A percentile compares a stretch with the other conserved stretches of the same genome.
Conservation (phyloP, 2,329 filamentous ascomycete genomes). For the Pseudocercospora ulei region DNA sequence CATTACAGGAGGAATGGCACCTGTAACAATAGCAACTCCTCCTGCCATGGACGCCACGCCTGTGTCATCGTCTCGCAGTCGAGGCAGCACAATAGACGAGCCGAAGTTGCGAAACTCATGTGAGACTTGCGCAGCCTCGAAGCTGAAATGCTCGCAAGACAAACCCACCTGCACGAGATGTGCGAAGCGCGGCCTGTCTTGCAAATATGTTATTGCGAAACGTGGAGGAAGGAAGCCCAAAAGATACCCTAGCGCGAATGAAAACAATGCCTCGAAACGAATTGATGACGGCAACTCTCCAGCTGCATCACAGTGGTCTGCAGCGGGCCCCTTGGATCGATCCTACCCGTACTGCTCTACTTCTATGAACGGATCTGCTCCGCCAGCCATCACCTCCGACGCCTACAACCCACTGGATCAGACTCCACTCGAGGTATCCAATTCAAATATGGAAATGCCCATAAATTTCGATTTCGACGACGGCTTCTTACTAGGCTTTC, state of each 20-base stretch:
- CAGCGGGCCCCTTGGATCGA: neutral
- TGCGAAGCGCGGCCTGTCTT: slow-evolving; percentile 3
- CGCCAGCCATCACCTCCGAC: slow-evolving; percentile 2
- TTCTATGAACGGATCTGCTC: neutral
- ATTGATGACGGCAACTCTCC: slow-evolving; percentile 4
- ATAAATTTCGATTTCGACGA: slow-evolving; percentile 6
- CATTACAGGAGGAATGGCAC: neutral
- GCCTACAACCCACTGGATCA: slow-evolving; percentile 5
- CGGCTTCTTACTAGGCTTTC: slow-evolving; percentile 4
- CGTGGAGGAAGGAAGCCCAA: slow-evolving; percentile 7
- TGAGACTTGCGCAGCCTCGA: slow-evolving; percentile 3
- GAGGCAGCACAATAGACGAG: slow-evolving; percentile 5
- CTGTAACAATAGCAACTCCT: slow-evolving; percentile 4
- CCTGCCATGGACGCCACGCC: slow-evolving; percentile 1
- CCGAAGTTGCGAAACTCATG: slow-evolving; percentile 4
- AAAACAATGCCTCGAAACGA: slow-evolving; percentile 1
- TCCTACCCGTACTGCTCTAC: slow-evolving; percentile 3
- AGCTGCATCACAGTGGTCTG: slow-evolving; percentile 3
- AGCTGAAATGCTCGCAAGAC: slow-evolving; percentile 3
- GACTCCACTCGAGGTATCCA: neutral
- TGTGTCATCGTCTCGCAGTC: neutral
- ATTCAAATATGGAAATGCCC: slow-evolving; percentile 1
- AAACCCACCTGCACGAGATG: slow-evolving; percentile 6
- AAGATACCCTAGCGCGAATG: slow-evolving; percentile 2
- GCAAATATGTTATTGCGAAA: slow-evolving; percentile 6